These are phyloP conservation scores for Pogostemon cablin DNA, from an alignment of 257 asterid species.

Conservation along the genomic window DNA sequence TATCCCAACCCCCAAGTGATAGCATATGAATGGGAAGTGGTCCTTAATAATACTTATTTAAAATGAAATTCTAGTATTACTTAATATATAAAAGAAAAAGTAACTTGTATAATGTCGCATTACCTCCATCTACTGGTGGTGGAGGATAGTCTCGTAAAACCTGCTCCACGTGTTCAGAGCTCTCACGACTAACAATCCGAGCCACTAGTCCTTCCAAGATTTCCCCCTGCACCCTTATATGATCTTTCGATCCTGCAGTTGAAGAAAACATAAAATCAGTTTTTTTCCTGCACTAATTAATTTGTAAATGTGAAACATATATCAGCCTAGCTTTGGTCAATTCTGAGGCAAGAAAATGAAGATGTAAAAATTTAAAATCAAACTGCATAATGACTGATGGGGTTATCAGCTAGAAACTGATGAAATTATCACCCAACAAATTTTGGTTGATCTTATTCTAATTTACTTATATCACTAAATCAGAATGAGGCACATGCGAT, in stretches of 20 bases:
- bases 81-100: conserved; percentile 19
- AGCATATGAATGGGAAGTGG: conserved; percentile 15
- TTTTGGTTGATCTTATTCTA: conserved; percentile 2
- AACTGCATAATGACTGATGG: background rate
- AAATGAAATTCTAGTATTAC: background rate
- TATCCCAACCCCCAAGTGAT: background rate
- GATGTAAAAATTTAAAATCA: conserved; percentile 6
- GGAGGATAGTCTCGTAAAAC: conserved; percentile 72
- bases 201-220: conserved; percentile 98
- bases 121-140: conserved; percentile 80
- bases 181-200: conserved; percentile 79
- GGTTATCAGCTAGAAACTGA: conserved; percentile 4
- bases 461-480: conserved; percentile 23
- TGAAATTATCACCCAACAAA: background rate
- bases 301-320: background rate
- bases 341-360: conserved; percentile 3
- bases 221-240: conserved; percentile 88
- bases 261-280: conserved; percentile 26
- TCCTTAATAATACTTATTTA: background rate
- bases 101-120: conserved; percentile 14
- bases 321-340: background rate
- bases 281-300: conserved; percentile 15
- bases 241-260: conserved; percentile 84
- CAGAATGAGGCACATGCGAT: background rate
- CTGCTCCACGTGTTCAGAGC: conserved; percentile 78